Base-by-base conservation (phyloP, 73 alveolate species). In the Uronychia setigera region DNA sequence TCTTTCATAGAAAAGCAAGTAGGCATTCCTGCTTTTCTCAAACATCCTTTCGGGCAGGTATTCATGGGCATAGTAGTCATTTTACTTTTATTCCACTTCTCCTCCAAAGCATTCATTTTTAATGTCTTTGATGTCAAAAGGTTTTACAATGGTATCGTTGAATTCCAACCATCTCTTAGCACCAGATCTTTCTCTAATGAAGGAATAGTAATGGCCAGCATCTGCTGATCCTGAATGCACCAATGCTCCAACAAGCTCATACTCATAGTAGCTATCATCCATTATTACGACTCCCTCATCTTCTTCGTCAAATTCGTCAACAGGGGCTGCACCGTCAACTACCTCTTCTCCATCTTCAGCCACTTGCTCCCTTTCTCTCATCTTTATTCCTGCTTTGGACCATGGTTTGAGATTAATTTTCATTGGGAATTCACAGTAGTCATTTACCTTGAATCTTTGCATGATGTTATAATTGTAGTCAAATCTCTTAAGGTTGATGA, bases 361-460 rank as follows among this genome's bases (percentile, higher is more conserved):
- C 0, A 30, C 80, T 28, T 59, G 87, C 60, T 46, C 77, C 59
- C 32, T 67, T 35, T 93, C 97, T 86, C 84, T 81, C 88, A 90
- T 90, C 60, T 59, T 76, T 26, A 94, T 90, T 32, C 95, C 97
- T 75, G 93, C 98, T 77, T 94, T 87, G 26, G 99, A 92, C 96
- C 97, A 95, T 76, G 96, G 93, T 82, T 97, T 95, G 82, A 98
- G 88, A 88, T 95, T 96, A 9, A 98, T 80, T 78, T 88, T 87
- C 76, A 82, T 76, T 28, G 99, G 99, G 93, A 98, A 98, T 84
- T 98, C 98, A 34, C 97, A 92, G 92, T 96, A 97, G 83, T 97
- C 99, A 87, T 98, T 98, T 46, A 98, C 94, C 89, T 98, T 97
- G 80, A 94, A 85, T 87, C 75, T 81, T 92, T 85, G 87, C 92